phyloP scores from a whole-genome alignment of 345 rosid genomes.

The Salix udensis region DNA sequence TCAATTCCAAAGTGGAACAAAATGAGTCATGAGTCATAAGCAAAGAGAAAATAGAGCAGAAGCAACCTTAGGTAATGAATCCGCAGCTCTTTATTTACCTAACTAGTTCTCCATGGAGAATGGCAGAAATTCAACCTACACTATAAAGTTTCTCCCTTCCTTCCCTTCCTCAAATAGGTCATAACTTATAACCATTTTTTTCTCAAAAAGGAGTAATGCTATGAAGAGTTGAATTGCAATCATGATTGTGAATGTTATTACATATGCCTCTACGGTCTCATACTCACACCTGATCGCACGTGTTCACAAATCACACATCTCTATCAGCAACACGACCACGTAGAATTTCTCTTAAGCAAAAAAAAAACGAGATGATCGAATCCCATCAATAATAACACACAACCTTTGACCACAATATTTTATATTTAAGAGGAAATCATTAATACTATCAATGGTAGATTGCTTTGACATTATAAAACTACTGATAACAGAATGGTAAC shows the following conservation, averaged over 20 bases:
- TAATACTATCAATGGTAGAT: background rate
- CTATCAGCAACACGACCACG: background rate
- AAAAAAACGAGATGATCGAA: background rate
- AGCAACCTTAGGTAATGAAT: background rate
- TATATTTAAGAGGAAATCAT: background rate
- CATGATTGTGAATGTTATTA: background rate
- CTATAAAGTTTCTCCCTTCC: background rate
- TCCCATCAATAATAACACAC: background rate
- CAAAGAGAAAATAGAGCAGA: background rate
- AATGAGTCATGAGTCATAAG: background rate
- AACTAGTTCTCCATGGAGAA: background rate
- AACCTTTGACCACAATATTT: background rate
- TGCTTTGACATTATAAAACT: background rate
- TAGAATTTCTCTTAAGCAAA: background rate
- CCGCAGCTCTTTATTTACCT: background rate
- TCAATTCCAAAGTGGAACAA: background rate
- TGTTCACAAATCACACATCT: background rate
- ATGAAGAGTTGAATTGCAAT: background rate
- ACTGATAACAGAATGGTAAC: background rate
- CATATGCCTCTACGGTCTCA: background rate
- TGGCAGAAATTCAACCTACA: background rate
- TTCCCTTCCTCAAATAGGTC: background rate
- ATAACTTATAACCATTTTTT: background rate
- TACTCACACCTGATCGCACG: background rate
- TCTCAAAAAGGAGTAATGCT: background rate